A percentile compares a stretch with the other conserved stretches of the same genome.
Evolutionary conservation across 495 filamentous ascomycete species (phyloP).

Genomic region (Penicillium lividum): DNA sequence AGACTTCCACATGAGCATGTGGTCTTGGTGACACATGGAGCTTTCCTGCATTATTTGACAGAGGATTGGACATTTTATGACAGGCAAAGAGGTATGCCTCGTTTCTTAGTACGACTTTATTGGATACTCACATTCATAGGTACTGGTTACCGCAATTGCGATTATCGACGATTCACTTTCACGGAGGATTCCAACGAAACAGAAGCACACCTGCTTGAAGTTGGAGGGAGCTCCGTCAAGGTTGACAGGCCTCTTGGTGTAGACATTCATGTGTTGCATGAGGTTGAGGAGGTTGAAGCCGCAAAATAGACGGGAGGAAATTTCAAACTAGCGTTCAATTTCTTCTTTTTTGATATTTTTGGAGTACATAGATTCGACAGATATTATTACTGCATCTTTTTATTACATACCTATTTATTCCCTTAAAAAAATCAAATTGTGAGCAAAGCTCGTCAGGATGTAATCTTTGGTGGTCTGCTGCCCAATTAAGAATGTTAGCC

Average conservation of each 20-base stretch:
- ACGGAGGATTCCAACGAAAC: slow-evolving; percentile 15
- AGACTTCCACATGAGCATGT: slow-evolving; percentile 21
- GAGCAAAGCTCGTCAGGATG: too few species aligned
- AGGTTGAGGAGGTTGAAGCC: slow-evolving; percentile 5
- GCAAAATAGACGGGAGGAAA: neutral
- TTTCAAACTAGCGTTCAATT: too few species aligned
- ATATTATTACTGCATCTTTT: too few species aligned
- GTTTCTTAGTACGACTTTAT: neutral
- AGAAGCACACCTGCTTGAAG: slow-evolving; percentile 18
- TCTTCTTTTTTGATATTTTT: too few species aligned
- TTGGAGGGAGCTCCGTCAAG: slow-evolving; percentile 10
- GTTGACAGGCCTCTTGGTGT: slow-evolving; percentile 12
- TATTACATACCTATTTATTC: too few species aligned
- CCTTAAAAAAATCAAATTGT: too few species aligned
- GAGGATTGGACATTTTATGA: slow-evolving; percentile 28
- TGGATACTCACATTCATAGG: slow-evolving; percentile 5
- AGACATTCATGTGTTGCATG: slow-evolving; percentile 16
- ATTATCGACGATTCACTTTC: slow-evolving; percentile 22
- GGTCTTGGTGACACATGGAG: slow-evolving; percentile 23
- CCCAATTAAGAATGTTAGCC: too few species aligned
- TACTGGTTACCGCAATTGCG: slow-evolving; percentile 25
- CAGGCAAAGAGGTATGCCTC: slow-evolving; percentile 14
- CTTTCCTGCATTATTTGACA: slow-evolving; percentile 24
- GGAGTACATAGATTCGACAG: too few species aligned
- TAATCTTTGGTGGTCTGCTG: too few species aligned